A percentile compares a stretch with the other conserved stretches of the same genome.
Evolutionary conservation across 2,329 filamentous ascomycete genomes (phyloP).

Genomic region (Scedosporium minutisporum): DNA sequence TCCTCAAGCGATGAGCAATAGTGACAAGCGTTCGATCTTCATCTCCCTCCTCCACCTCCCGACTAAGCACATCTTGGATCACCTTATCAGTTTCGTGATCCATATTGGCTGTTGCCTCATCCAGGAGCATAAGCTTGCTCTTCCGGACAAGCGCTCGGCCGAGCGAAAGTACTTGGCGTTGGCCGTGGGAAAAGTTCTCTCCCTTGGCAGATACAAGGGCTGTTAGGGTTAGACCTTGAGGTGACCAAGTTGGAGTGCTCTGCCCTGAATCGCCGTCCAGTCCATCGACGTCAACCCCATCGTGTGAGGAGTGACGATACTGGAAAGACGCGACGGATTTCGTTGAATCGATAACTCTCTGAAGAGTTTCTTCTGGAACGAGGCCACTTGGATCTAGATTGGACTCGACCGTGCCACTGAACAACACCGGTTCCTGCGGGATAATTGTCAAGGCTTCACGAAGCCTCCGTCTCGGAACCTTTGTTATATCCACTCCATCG

Average conservation of each 20-base stretch:
- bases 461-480: slow-evolving; percentile 30
- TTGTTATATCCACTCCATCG: slow-evolving; percentile 35
- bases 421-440: slow-evolving; percentile 40
- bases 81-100: slow-evolving; percentile 36
- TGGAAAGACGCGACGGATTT: slow-evolving; percentile 29
- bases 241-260: slow-evolving; percentile 8
- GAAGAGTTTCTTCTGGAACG: slow-evolving; percentile 39
- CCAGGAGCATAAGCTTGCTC: slow-evolving; percentile 35
- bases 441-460: slow-evolving; percentile 38
- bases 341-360: slow-evolving; percentile 52
- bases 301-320: not conserved
- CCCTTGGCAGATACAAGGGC: slow-evolving; percentile 32
- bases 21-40: slow-evolving; percentile 36
- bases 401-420: slow-evolving; percentile 30
- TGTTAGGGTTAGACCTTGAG: slow-evolving; percentile 22
- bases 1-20: slow-evolving; percentile 39
- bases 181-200: slow-evolving; percentile 36
- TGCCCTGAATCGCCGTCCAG: not conserved
- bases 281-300: slow-evolving; percentile 17
- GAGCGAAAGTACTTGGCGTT: slow-evolving; percentile 38
- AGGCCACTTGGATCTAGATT: slow-evolving; percentile 49
- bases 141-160: slow-evolving; percentile 35
- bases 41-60: slow-evolving; percentile 34
- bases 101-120: slow-evolving; percentile 41
- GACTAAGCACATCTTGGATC: slow-evolving; percentile 34